Percentiles rank a stretch among this genome's conserved stretches.
Evolutionary conservation across 768 basidiomycete genomes (phyloP).

Genomic region (Russula olivacea): DNA sequence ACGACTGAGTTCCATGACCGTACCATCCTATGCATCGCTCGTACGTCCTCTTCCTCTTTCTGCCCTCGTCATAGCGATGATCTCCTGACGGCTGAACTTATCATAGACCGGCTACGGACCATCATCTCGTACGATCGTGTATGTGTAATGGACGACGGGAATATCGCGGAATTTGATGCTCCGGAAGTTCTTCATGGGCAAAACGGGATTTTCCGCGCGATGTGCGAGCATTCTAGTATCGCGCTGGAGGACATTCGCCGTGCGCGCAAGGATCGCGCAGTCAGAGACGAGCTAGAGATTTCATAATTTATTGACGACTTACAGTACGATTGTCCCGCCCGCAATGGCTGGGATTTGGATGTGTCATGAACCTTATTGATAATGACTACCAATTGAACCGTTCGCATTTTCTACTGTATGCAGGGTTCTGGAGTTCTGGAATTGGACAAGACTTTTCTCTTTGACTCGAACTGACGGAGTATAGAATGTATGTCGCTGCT

Average conservation of each 20-base stretch:
- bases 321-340: background rate
- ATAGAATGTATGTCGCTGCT: no score
- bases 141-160: constrained; percentile 80
- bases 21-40: constrained; percentile 84
- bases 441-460: no score
- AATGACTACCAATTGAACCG: no score
- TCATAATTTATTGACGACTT: background rate
- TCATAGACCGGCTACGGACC: constrained; percentile 71
- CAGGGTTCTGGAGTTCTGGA: no score
- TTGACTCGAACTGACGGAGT: no score
- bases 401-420: no score
- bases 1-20: constrained; percentile 75
- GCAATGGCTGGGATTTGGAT: background rate
- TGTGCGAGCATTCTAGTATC: constrained; percentile 83
- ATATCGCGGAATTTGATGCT: constrained; percentile 81
- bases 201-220: constrained; percentile 71
- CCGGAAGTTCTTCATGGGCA: constrained; percentile 56
- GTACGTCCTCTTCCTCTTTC: constrained; percentile 39
- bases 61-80: background rate
- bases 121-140: constrained; percentile 87
- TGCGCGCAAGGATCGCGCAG: constrained; percentile 31
- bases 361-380: background rate
- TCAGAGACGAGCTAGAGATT: constrained; percentile 1
- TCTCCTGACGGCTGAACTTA: background rate
- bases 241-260: constrained; percentile 58